Evolutionary conservation across 768 basidiomycete genomes (phyloP).

Genomic region (Hypholoma fasciculare): DNA sequence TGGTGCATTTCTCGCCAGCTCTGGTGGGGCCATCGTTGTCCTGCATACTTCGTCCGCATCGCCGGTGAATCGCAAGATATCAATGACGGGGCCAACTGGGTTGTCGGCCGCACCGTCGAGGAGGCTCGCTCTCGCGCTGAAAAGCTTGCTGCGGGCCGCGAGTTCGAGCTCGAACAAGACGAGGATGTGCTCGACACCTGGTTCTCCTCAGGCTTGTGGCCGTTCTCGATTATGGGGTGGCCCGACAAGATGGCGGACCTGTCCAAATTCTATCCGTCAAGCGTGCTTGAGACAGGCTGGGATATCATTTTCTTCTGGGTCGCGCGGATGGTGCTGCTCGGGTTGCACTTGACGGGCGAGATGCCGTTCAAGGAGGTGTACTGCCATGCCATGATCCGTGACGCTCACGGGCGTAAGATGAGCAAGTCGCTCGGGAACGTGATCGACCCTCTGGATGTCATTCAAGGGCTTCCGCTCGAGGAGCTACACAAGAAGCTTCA

Average conservation of each 20-base stretch:
- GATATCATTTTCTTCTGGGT: conserved; percentile 99
- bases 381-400: conserved; percentile 98
- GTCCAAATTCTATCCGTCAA: conserved; percentile 81
- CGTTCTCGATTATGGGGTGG: conserved; percentile 97
- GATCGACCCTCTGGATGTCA: conserved; percentile 95
- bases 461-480: conserved; percentile 80
- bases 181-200: conserved; percentile 98
- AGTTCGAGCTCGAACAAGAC: conserved; percentile 85
- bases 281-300: conserved; percentile 97
- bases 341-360: conserved; percentile 82
- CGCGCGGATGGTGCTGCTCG: conserved; percentile 95
- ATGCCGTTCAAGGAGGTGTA: conserved; percentile 96
- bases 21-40: conserved; percentile 99
- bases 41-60: conserved; percentile 89
- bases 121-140: conserved; percentile 80
- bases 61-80: conserved; percentile 76
- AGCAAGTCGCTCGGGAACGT: conserved; percentile 98
- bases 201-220: conserved; percentile 99
- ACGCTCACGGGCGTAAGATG: conserved; percentile 99
- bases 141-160: conserved; percentile 60
- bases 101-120: conserved; percentile 77
- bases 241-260: conserved; percentile 89
- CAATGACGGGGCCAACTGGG: conserved; percentile 83
- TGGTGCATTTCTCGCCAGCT: conserved; percentile 99
- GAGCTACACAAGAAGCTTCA: conserved; percentile 81